Evolutionary conservation across 2,329 filamentous ascomycete genomes (phyloP).

Genomic region (Colletotrichum zoysiae): DNA sequence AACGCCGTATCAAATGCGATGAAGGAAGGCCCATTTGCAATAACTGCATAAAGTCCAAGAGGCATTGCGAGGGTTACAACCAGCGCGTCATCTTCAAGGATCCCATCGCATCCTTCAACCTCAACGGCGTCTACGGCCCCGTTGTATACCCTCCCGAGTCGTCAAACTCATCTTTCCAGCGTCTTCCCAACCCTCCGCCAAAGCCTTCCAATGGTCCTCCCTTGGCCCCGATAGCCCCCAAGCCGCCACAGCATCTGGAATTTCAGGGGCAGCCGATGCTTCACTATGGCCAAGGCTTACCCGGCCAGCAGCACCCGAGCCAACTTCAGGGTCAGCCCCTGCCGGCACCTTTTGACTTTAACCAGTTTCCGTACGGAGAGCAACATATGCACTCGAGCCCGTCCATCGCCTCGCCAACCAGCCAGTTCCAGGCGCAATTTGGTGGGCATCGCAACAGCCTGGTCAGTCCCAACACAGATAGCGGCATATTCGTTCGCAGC

Average conservation of each 20-base stretch:
- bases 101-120: constrained; percentile 70
- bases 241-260: constrained; percentile 56
- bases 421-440: constrained; percentile 38
- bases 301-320: constrained; percentile 16
- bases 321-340: constrained; percentile 44
- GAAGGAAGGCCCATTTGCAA: constrained; percentile 86
- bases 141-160: constrained; percentile 60
- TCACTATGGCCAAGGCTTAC: constrained; percentile 50
- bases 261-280: constrained; percentile 50
- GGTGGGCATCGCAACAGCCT: constrained; percentile 14
- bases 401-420: constrained; percentile 33
- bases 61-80: constrained; percentile 86
- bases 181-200: constrained; percentile 56
- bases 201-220: constrained; percentile 55
- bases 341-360: constrained; percentile 42
- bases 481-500: constrained; percentile 17
- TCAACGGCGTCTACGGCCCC: constrained; percentile 58
- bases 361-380: constrained; percentile 44
- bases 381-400: constrained; percentile 38
- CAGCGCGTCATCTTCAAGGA: constrained; percentile 86
- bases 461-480: constrained; percentile 30
- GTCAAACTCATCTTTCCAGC: constrained; percentile 60
- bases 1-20: constrained; percentile 96
- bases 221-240: constrained; percentile 64
- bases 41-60: constrained; percentile 89